Percentiles rank a stretch among this genome's conserved stretches.
Evolutionary conservation across 306 rosid genomes (phyloP).

Genomic region (Quercus gilva): DNA sequence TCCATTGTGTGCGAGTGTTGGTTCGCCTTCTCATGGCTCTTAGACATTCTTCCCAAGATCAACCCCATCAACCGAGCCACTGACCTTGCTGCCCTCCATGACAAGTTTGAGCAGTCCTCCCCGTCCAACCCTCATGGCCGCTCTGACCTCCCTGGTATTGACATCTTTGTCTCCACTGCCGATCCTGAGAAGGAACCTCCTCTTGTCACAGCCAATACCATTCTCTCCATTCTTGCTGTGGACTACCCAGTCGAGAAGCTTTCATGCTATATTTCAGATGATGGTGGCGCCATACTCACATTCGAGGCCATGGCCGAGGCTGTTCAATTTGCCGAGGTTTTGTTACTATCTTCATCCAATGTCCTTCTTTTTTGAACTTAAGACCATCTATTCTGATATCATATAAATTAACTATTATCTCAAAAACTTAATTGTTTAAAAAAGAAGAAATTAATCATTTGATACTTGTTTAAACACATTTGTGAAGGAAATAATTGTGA

Average conservation of each 20-base stretch:
- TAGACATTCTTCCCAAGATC: slow-evolving; percentile 67
- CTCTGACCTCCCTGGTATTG: slow-evolving; percentile 76
- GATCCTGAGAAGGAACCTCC: slow-evolving; percentile 89
- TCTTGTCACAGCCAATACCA: slow-evolving; percentile 79
- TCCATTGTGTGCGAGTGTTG: slow-evolving; percentile 84
- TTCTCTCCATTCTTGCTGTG: slow-evolving; percentile 69
- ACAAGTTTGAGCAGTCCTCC: slow-evolving; percentile 64
- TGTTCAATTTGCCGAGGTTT: slow-evolving; percentile 75
- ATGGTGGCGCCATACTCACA: slow-evolving; percentile 87
- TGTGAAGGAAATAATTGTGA: too few species aligned
- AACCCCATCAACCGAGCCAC: slow-evolving; percentile 83
- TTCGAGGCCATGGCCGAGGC: slow-evolving; percentile 94
- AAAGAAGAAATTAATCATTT: too few species aligned
- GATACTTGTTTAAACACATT: too few species aligned
- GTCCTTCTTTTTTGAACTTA: too few species aligned
- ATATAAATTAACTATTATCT: too few species aligned
- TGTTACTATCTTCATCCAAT: background rate
- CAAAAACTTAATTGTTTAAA: too few species aligned
- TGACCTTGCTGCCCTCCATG: slow-evolving; percentile 59
- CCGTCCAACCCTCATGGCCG: slow-evolving; percentile 57
- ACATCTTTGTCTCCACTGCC: slow-evolving; percentile 71
- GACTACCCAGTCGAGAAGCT: slow-evolving; percentile 74
- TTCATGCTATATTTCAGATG: slow-evolving; percentile 72
- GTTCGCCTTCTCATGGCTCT: slow-evolving; percentile 84
- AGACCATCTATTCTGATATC: too few species aligned